phyloP scores from a whole-genome alignment of 805 yeast genomes.

The Yamadazyma paraphyllophila region DNA sequence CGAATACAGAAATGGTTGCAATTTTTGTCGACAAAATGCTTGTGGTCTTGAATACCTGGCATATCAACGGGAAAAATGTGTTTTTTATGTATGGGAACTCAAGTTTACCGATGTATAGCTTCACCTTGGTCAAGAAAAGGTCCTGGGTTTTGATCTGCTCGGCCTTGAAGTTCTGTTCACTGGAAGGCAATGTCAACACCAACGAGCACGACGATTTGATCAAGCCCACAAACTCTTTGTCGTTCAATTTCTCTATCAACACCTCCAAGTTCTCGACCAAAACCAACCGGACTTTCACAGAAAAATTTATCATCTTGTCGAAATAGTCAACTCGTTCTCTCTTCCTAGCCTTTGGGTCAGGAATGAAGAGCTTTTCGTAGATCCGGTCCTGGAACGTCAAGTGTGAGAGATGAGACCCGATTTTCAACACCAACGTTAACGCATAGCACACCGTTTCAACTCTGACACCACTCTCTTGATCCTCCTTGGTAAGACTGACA shows the following conservation, averaged over 20 bases:
- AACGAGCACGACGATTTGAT: constrained; percentile 45
- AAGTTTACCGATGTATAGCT: constrained; percentile 42
- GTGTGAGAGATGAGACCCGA: constrained; percentile 68
- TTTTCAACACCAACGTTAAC: constrained; percentile 54
- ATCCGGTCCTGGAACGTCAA: constrained; percentile 74
- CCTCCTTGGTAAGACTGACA: constrained; percentile 20
- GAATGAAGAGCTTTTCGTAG: constrained; percentile 42
- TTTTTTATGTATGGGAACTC: constrained; percentile 74
- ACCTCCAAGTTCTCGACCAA: constrained; percentile 45
- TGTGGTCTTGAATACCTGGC: constrained; percentile 77
- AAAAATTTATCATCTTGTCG: constrained; percentile 27
- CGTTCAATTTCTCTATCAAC: constrained; percentile 49
- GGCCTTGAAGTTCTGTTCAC: constrained; percentile 26
- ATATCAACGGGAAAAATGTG: constrained; percentile 68
- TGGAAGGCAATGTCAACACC: constrained; percentile 25
- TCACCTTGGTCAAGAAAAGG: constrained; percentile 43
- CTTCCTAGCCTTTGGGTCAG: constrained; percentile 22
- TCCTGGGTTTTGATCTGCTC: constrained; percentile 50
- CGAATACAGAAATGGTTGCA: constrained; percentile 60
- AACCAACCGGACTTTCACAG: constrained; percentile 31
- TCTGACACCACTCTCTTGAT: constrained; percentile 16
- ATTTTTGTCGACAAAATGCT: constrained; percentile 78
- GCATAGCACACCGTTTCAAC: constrained; percentile 43
- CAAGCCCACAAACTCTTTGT: constrained; percentile 48
- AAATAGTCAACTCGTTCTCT: constrained; percentile 18